phyloP scores from a whole-genome alignment of 2,329 filamentous ascomycete genomes.

The Cladosporium sp. region DNA sequence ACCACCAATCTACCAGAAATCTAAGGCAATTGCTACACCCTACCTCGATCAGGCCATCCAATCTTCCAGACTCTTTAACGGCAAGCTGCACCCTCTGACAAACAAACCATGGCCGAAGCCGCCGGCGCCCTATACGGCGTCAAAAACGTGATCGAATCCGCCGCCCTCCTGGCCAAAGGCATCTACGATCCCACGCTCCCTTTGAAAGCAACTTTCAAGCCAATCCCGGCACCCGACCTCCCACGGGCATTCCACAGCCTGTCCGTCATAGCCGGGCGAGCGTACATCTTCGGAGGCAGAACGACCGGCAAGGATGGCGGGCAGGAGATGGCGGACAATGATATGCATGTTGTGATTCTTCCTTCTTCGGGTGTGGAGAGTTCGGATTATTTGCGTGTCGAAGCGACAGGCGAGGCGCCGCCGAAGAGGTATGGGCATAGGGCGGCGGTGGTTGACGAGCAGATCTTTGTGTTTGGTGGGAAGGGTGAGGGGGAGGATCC shows the following conservation, averaged over 20 bases:
- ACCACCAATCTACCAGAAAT: no score
- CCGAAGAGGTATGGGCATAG: conserved; percentile 39
- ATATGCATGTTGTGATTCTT: conserved; percentile 51
- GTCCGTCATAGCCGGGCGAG: conserved; percentile 50
- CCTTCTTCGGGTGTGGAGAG: conserved; percentile 42
- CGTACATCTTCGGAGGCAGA: conserved; percentile 53
- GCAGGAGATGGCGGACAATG: conserved; percentile 39
- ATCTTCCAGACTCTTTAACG: no score
- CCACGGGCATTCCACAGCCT: conserved; percentile 49
- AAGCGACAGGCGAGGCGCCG: conserved; percentile 34
- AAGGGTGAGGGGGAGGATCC: conserved; percentile 19
- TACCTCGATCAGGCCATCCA: no score
- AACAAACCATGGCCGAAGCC: conserved; percentile 30
- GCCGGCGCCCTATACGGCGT: conserved; percentile 37
- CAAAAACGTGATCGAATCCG: conserved; percentile 32
- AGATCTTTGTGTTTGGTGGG: conserved; percentile 44
- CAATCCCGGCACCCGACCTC: conserved; percentile 43
- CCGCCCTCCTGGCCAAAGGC: conserved; percentile 45
- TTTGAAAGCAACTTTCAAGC: conserved; percentile 48
- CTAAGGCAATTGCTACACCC: no score
- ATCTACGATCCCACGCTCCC: conserved; percentile 48
- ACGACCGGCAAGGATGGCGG: conserved; percentile 10
- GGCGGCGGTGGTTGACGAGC: conserved; percentile 39
- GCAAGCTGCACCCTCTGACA: no score
- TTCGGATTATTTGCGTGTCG: conserved; percentile 38